Percentiles rank a stretch among this genome's conserved stretches.
Evolutionary conservation across 805 yeast species (phyloP).

Genomic region (Osmozyma mogii): DNA sequence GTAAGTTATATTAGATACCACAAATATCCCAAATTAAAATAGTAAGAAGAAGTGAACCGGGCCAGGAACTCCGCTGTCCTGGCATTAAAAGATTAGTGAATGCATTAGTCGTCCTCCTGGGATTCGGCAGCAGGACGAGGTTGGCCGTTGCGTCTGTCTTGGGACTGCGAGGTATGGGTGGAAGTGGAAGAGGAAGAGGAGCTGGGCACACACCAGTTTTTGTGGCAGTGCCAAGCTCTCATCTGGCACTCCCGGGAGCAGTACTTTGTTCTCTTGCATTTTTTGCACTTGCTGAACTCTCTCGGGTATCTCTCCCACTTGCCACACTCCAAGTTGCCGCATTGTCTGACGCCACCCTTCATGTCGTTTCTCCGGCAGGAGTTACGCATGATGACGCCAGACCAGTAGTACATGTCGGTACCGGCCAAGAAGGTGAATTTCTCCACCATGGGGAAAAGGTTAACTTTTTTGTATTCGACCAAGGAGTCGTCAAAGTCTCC

Average conservation of each 20-base stretch:
- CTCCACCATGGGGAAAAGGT: slow-evolving; percentile 87
- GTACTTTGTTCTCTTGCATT: slow-evolving; percentile 91
- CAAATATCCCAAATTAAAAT: too few species aligned
- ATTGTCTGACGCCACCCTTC: slow-evolving; percentile 86
- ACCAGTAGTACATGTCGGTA: slow-evolving; percentile 88
- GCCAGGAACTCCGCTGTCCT: too few species aligned
- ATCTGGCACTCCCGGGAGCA: slow-evolving; percentile 90
- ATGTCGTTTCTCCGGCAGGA: slow-evolving; percentile 87
- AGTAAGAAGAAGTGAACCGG: too few species aligned
- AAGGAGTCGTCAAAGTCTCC: slow-evolving; percentile 31
- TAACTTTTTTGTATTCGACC: slow-evolving; percentile 43
- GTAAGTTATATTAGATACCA: too few species aligned
- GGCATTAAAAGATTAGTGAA: too few species aligned
- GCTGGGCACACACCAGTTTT: slow-evolving; percentile 81
- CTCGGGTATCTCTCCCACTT: slow-evolving; percentile 87
- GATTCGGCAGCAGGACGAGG: too few species aligned
- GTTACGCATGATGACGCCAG: slow-evolving; percentile 95
- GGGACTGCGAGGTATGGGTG: slow-evolving; percentile 5
- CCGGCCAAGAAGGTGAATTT: slow-evolving; percentile 70
- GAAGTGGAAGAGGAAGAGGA: slow-evolving; percentile 20
- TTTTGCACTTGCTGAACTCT: slow-evolving; percentile 89
- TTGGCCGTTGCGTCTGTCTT: too few species aligned
- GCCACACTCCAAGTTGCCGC: slow-evolving; percentile 90
- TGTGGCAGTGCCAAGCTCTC: slow-evolving; percentile 86
- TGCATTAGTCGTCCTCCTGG: too few species aligned